Conservation (phyloP, 139 green algal genomes). For the Chlorella sp. region DNA sequence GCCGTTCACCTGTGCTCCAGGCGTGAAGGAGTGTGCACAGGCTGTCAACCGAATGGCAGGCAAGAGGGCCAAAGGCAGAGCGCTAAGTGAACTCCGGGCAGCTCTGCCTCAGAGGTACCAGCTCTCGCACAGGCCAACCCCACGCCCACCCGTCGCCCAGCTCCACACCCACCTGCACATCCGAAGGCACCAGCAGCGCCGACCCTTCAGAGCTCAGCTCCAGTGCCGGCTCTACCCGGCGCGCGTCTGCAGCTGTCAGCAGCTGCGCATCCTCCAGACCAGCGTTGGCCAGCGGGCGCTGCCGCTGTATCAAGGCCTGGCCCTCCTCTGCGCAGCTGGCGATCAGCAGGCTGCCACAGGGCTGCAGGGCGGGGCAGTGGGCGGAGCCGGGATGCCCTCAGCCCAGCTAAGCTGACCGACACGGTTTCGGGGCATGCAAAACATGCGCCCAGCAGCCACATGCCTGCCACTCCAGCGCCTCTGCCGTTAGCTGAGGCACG, state of each 20-base stretch:
- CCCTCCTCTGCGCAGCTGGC: constrained; percentile 53
- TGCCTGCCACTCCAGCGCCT: constrained; percentile 55
- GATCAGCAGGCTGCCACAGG: constrained; percentile 70
- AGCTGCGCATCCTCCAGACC: constrained; percentile 34
- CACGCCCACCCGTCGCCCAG: too few relatives aligned
- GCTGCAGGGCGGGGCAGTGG: not conserved
- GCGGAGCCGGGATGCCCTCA: not conserved
- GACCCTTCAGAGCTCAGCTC: not conserved
- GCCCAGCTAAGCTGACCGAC: not conserved
- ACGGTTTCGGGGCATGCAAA: not conserved
- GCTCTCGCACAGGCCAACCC: too few relatives aligned
- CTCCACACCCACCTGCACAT: not conserved
- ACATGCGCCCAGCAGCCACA: too few relatives aligned
- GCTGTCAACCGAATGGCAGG: too few relatives aligned
- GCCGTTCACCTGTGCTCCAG: constrained; percentile 59
- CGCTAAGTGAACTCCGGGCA: too few relatives aligned
- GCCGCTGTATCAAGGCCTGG: constrained; percentile 43
- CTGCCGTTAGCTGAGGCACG: not conserved
- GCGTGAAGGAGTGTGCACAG: too few relatives aligned
- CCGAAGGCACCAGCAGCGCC: constrained; percentile 23
- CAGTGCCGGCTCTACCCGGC: constrained; percentile 21
- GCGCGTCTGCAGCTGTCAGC: not conserved
- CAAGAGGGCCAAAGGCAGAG: too few relatives aligned
- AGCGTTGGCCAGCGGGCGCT: constrained; percentile 38
- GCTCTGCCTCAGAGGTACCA: too few relatives aligned